Base-by-base conservation (phyloP, 1,139 yeast genomes). In the Diutina sp. region DNA sequence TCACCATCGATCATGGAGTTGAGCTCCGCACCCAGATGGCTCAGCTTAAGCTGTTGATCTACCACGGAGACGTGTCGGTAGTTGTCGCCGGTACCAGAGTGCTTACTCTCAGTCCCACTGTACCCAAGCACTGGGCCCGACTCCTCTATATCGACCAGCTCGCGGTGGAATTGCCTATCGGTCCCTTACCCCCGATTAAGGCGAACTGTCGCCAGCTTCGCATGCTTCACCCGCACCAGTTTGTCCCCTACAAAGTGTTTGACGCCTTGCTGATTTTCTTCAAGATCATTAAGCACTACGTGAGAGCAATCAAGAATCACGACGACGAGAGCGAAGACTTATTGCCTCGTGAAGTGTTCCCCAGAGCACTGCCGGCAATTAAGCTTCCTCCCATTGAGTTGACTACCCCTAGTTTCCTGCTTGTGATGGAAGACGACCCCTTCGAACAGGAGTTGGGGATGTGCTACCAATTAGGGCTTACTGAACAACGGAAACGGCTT, bases 391-490 rank as follows among this genome's bases (percentile, higher is more conserved):
- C 70, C 25, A 72, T 87, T 2, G 72, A 76, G 11, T 56, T 32
- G 57, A 48, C 12, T 29, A 38, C 30, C 12, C 46, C 38, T 3
- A 8, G 18, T 18, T 46, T 55, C 46, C 16, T 32, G 28, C 47
- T 45, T 18, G 14, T n/a, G 12, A 54, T 54, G 51, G 55, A 54
- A 29, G 55, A 65, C 71, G 11, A 72, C 85, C 69, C 95, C 6
- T 90, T 93, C 67, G 99, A 91, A 68, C 70, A 86, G 1, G 86
- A 90, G 62, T 69, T 91, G 58, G 82, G 81, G 51, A 78, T 87
- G 79, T 84, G 88, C 30, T 88, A 81, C 67, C 93, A 87, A 64
- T 77, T 89, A 44, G 97, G 97, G 1, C 61, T 78, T 56, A 70
- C 80, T 4, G 97, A 90, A 64, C 96, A 88, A 65, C 73, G 79